Conservation (phyloP, 176 grass and related monocot species). For the Canna indica region DNA sequence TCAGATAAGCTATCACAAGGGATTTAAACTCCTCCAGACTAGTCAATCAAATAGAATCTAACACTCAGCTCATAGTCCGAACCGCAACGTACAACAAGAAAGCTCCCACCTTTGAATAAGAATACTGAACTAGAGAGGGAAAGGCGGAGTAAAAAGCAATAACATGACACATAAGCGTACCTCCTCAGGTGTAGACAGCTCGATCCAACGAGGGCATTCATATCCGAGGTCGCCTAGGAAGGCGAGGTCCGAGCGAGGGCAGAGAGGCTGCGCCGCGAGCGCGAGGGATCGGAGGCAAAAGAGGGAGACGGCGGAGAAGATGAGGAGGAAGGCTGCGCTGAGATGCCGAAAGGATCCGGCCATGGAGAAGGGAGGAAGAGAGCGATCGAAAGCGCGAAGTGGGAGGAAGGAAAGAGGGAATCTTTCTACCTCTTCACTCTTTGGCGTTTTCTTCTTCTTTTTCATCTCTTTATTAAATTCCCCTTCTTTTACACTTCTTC, state of each 20-base stretch:
- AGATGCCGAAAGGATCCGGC: constrained; percentile 8
- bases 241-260: constrained; percentile 20
- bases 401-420: neutral
- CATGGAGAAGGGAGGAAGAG: constrained; percentile 1
- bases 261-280: constrained; percentile 13
- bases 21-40: no score
- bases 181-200: constrained; percentile 37
- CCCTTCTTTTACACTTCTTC: neutral
- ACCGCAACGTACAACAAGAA: neutral
- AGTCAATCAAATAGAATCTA: no score
- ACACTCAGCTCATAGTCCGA: no score
- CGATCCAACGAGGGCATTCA: constrained; percentile 43
- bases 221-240: constrained; percentile 43
- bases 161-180: constrained; percentile 12
- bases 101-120: neutral
- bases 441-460: neutral
- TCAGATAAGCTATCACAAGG: no score
- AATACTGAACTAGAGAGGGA: neutral
- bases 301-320: constrained; percentile 7
- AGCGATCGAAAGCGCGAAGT: neutral
- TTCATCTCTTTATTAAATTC: neutral
- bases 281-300: neutral
- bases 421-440: neutral
- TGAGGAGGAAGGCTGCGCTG: constrained; percentile 5
- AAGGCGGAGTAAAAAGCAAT: neutral